Evolutionary conservation across 192 early-diverging fungal species (phyloP).

Genomic region (Coemansia pectinata): DNA sequence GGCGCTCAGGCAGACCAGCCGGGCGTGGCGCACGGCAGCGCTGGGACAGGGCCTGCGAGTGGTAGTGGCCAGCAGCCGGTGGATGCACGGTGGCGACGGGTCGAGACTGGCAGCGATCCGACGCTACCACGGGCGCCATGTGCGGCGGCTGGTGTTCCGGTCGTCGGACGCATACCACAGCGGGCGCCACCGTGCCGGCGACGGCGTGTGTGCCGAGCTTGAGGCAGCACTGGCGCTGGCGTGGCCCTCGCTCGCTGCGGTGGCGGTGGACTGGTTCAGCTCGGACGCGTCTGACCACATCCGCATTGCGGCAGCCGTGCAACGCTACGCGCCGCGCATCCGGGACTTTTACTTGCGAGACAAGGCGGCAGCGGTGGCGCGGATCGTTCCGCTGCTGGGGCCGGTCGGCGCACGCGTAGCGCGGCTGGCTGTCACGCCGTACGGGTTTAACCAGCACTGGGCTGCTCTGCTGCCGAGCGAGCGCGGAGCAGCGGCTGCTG

Average conservation of each 20-base stretch:
- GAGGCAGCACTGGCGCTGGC: constrained; percentile 34
- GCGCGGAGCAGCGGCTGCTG: constrained; percentile 19
- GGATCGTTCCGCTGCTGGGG: constrained; percentile 16
- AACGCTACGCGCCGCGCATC: constrained; percentile 18
- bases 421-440: constrained; percentile 37
- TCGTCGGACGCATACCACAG: constrained; percentile 24
- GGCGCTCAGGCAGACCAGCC: constrained; percentile 38
- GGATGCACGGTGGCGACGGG: constrained; percentile 28
- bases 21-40: constrained; percentile 37
- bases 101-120: constrained; percentile 23
- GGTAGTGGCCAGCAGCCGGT: constrained; percentile 47
- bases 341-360: constrained; percentile 42
- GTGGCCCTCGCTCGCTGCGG: constrained; percentile 36
- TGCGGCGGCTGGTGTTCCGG: constrained; percentile 48
- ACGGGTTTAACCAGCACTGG: constrained; percentile 50
- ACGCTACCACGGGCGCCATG: constrained; percentile 4
- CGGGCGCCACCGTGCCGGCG: constrained; percentile 17
- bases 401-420: constrained; percentile 5
- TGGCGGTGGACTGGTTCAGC: constrained; percentile 48
- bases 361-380: constrained; percentile 23
- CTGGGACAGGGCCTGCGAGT: constrained; percentile 29
- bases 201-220: constrained; percentile 14
- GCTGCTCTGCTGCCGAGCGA: constrained; percentile 31
- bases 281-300: constrained; percentile 16
- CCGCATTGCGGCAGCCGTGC: constrained; percentile 29